Base-by-base conservation (phyloP, 306 rosid genomes). In the Phaseolus lunatus region DNA sequence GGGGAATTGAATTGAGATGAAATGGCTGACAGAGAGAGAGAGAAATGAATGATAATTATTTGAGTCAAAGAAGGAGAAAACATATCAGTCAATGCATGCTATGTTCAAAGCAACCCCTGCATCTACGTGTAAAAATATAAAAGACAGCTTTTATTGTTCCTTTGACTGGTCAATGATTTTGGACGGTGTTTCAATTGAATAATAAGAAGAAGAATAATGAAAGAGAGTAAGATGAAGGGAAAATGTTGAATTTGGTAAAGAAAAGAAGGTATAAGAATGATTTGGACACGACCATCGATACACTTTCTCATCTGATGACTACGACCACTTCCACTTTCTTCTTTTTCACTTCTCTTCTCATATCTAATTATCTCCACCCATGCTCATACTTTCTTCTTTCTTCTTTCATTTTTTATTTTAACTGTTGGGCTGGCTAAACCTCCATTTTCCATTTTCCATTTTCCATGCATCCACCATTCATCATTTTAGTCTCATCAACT, bases 141-240 rank as follows among this genome's bases (percentile, higher is more conserved):
- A 77, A 33, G 56, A 65, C 18, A 5, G 78, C 85, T 75, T 86
- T 91, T 81, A 89, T 77, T 82, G 84, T 57, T 67, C 65, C 88
- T 82, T 88, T 90, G 96, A 92, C 92, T 59, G 85, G 93, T 92
- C 97, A 92, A 84, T 65, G 41, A 43, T 31, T 29, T 16, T 16
- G 19, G 16, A 12, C 29, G 44, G 13, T 2, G 7, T 56, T 59
- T 59, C 6, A 61, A 31, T 29, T 15, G 10, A 61, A 61, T 4
- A 53, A 52, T 27, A 72, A 72, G 26, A 59, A 74, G 3, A 16
- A 5, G 53, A 23, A 48, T 12, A 11, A 29, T 13, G 79, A 75
- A 26, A 8, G 79, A 78, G 35, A 15, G 59, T 75, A 35, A 75
- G 31, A 5, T 19, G 27, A 26, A 64, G 27, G 22, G n/a, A 59